These are phyloP conservation scores for Chimonanthus salicifolius DNA, from an alignment of 164 flowering plant species.

Conservation along the genomic window DNA sequence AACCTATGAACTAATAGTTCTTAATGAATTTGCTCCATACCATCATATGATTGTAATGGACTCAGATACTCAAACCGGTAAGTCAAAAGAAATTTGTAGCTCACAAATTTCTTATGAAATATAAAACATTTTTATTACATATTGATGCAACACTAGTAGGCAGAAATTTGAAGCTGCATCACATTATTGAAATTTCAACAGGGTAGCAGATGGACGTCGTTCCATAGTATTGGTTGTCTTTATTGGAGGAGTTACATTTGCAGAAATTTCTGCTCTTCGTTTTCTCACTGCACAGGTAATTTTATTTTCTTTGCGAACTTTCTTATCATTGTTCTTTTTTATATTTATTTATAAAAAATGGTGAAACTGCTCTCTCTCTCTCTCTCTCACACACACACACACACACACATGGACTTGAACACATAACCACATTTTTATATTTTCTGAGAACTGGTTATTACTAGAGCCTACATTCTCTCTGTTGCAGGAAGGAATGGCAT, in stretches of 20 bases:
- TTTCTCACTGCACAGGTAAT: conserved; percentile 82
- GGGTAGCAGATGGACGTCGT: conserved; percentile 75
- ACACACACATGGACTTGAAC: too few species aligned
- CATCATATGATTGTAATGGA: too few species aligned
- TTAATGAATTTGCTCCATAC: too few species aligned
- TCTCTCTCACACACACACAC: too few species aligned
- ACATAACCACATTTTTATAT: neutral
- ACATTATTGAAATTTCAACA: conserved; percentile 17
- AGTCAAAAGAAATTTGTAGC: neutral
- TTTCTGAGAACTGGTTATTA: too few species aligned
- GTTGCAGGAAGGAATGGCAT: conserved; percentile 93
- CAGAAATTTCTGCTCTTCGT: conserved; percentile 95
- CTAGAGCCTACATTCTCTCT: neutral
- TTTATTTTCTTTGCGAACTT: neutral
- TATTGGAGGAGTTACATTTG: conserved; percentile 96
- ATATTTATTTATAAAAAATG: neutral
- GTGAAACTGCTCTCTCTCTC: neutral
- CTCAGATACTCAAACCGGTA: neutral
- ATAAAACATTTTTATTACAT: neutral
- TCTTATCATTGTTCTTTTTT: neutral
- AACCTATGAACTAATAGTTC: too few species aligned
- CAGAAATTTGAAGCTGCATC: neutral
- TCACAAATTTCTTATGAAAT: neutral
- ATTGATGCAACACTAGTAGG: neutral
- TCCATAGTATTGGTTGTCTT: conserved; percentile 89